These are phyloP conservation scores for Sordariomycetes sp. DNA, from an alignment of 2,329 filamentous ascomycete species.

Conservation along the genomic window DNA sequence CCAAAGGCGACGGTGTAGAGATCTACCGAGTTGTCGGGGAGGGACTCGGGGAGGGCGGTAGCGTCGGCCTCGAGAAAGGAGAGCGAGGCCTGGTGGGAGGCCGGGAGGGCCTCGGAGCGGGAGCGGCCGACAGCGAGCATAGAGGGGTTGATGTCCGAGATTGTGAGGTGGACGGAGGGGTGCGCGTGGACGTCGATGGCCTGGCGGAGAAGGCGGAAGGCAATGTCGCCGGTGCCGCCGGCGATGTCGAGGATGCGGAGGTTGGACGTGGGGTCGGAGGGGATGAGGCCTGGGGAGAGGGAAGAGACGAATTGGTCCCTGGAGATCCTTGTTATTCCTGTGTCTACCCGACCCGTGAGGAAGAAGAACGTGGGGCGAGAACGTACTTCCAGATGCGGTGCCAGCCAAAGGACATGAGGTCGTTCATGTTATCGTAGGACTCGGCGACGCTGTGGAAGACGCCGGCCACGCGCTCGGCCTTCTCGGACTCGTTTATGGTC, in stretches of 20 bases:
- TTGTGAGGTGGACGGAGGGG: slow-evolving; percentile 68
- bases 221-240: slow-evolving; percentile 94
- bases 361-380: neutral
- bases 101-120: slow-evolving; percentile 46
- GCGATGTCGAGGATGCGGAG: slow-evolving; percentile 88
- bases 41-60: slow-evolving; percentile 49
- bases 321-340: slow-evolving; percentile 5
- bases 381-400: slow-evolving; percentile 83
- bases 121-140: slow-evolving; percentile 87
- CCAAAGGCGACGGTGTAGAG: slow-evolving; percentile 97
- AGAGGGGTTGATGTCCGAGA: slow-evolving; percentile 89
- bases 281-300: slow-evolving; percentile 64
- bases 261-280: slow-evolving; percentile 26
- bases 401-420: slow-evolving; percentile 95
- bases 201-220: slow-evolving; percentile 89
- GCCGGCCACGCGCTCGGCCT: slow-evolving; percentile 57
- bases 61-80: slow-evolving; percentile 85
- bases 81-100: slow-evolving; percentile 40
- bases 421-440: slow-evolving; percentile 97
- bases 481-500: slow-evolving; percentile 69
- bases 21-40: slow-evolving; percentile 65
- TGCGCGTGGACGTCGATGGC: slow-evolving; percentile 70
- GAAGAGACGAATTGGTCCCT: slow-evolving; percentile 85
- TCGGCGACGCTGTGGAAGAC: slow-evolving; percentile 94
- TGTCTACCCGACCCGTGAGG: neutral